Evolutionary conservation across 495 filamentous ascomycete genomes (phyloP), one percentile per base, ranked within the genome.

Genomic region (Aspergillus campestris): DNA sequence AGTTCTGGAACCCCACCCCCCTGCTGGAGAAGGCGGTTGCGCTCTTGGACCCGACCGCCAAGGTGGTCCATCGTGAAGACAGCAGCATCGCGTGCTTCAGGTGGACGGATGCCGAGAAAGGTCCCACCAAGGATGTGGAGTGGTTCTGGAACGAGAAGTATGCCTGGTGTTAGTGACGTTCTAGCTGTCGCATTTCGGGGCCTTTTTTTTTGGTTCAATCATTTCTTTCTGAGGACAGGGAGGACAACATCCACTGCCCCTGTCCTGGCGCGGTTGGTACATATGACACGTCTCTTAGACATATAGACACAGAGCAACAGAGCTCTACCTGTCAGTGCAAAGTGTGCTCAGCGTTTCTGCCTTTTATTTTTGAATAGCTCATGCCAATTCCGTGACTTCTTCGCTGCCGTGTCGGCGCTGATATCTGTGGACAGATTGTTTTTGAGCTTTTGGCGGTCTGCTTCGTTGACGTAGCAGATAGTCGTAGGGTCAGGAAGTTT

Each of bases 121-220:
- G 64, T 28, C 67, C 77, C 6, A 62, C 62, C 11, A 65, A 71
- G 32, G 71, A 81, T 15, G 69, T 95, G 34, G 83, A 89, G 38
- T 98, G 92, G 92, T 62, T 89, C 42, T 75, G 73, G 48, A 95
- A 94, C 58, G 90, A 98, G 75, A 95, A 94, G 73, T 96, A 81
- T 68, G 85, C 78, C 13, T 98, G 91, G 91, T 95, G 87, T 60
- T 96, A 63, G 80, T 38, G 43, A 28, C n/a, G 12, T 47, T 39
- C 12, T 38, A 44, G 44, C 28, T 27, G 27, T 31, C 37, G 18
- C 18, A 24, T 24, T 24, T 24, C 18, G 18, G 18, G 18, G 1
- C 18, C 40, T 36, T 42, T 40, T 12, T 32, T 40, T 18, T 43
- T 40, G 11, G 35, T 40, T 39, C 35, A 30, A 27, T 41, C 52